These are phyloP conservation scores for Wallacemonas sp. DNA, from an alignment of 208 protist species.

Conservation along the genomic window DNA sequence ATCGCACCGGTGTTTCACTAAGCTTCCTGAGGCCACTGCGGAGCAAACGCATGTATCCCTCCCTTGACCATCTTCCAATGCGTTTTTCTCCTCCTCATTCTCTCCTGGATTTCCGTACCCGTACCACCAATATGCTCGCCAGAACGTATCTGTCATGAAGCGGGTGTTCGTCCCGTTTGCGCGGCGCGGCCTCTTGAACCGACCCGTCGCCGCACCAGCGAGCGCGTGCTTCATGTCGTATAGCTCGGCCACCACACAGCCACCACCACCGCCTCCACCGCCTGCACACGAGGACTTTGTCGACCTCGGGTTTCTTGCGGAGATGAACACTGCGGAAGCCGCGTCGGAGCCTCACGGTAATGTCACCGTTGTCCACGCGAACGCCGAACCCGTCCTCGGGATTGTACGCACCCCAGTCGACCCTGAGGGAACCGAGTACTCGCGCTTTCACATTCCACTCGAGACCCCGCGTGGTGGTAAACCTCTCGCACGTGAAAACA, in stretches of 20 bases:
- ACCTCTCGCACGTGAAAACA: slow-evolving; percentile 33
- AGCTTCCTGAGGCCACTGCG: too few relatives aligned
- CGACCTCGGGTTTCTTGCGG: slow-evolving; percentile 39
- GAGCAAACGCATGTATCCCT: too few relatives aligned
- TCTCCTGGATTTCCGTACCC: too few relatives aligned
- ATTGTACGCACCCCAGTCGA: slow-evolving; percentile 30
- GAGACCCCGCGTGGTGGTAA: slow-evolving; percentile 8
- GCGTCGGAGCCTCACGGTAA: neutral
- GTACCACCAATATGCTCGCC: too few relatives aligned
- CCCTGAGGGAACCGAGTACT: slow-evolving; percentile 44
- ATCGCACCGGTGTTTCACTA: too few relatives aligned
- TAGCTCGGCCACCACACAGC: neutral
- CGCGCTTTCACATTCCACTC: slow-evolving; percentile 58
- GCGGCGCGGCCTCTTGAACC: neutral
- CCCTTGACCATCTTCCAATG: too few relatives aligned
- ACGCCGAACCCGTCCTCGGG: slow-evolving; percentile 32
- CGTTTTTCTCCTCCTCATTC: too few relatives aligned
- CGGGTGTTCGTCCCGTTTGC: neutral
- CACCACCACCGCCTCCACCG: neutral
- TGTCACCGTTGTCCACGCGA: neutral
- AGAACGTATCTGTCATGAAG: too few relatives aligned
- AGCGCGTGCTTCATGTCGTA: too few relatives aligned
- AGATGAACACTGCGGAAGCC: slow-evolving; percentile 8
- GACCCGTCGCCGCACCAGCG: neutral
- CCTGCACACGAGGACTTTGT: slow-evolving; percentile 45